Evolutionary conservation across 441 rosid species (phyloP).

Genomic region (Populus hybrid): DNA sequence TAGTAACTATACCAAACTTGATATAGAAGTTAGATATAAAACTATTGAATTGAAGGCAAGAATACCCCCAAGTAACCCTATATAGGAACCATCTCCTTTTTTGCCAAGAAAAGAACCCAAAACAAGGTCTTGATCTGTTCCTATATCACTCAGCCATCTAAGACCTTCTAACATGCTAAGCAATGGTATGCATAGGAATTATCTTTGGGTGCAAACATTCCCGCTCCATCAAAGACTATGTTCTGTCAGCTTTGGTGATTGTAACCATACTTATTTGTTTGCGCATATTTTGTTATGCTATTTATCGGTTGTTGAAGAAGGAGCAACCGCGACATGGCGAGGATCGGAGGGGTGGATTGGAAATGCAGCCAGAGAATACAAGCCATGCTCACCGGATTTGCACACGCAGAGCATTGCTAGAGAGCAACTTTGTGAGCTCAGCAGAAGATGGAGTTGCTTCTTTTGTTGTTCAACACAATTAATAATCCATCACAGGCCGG

Average conservation of each 20-base stretch:
- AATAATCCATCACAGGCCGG: not conserved
- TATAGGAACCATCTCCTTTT: not conserved
- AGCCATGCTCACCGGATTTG: not conserved
- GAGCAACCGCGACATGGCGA: slow-evolving; percentile 10
- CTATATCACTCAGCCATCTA: not conserved
- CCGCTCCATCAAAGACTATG: slow-evolving; percentile 28
- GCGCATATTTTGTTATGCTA: slow-evolving; percentile 28
- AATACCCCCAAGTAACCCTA: not conserved
- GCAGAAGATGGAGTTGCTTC: not conserved
- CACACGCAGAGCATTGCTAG: not conserved
- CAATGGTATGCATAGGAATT: slow-evolving; percentile 41
- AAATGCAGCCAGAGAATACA: slow-evolving; percentile 20
- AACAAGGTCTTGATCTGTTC: not conserved
- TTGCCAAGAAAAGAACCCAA: slow-evolving; percentile 15
- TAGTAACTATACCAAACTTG: slow-evolving; percentile 29
- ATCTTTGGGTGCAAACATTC: slow-evolving; percentile 32
- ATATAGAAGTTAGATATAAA: slow-evolving; percentile 26
- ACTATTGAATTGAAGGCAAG: slow-evolving; percentile 8
- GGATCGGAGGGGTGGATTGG: slow-evolving; percentile 11
- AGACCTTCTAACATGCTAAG: not conserved
- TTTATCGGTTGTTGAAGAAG: slow-evolving; percentile 28
- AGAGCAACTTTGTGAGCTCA: slow-evolving; percentile 6
- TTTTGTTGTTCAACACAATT: not conserved
- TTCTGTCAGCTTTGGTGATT: slow-evolving; percentile 30
- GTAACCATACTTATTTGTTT: slow-evolving; percentile 30